Evolutionary conservation across 352 stramenopile species (phyloP).

Genomic region (Pythium oligandrum): DNA sequence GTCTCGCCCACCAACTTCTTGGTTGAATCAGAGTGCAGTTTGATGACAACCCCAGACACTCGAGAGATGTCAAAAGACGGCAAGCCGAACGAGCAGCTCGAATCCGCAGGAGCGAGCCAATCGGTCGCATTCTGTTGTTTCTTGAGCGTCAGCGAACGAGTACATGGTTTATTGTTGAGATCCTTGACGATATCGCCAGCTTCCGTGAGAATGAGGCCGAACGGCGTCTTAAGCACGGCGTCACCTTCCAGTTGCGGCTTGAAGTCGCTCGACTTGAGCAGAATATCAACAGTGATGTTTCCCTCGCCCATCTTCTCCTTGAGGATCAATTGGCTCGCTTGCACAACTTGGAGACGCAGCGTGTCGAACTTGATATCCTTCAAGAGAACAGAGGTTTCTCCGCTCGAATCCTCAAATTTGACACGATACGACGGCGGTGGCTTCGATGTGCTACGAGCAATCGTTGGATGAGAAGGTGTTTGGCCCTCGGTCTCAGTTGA

Average conservation of each 20-base stretch:
- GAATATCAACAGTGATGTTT: slow-evolving; percentile 33
- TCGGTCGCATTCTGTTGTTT: background rate
- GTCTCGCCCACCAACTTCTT: slow-evolving; percentile 30
- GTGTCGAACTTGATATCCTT: slow-evolving; percentile 43
- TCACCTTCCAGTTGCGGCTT: slow-evolving; percentile 15
- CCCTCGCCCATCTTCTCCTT: slow-evolving; percentile 23
- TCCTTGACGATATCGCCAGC: slow-evolving; percentile 43
- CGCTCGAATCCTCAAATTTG: slow-evolving; percentile 14
- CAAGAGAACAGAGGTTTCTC: slow-evolving; percentile 15
- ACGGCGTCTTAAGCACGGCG: slow-evolving; percentile 24
- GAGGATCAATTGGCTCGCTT: slow-evolving; percentile 45
- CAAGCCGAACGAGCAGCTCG: slow-evolving; percentile 18
- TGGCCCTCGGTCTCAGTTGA: no score
- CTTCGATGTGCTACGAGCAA: no score
- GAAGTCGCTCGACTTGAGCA: slow-evolving; percentile 51
- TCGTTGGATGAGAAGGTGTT: no score
- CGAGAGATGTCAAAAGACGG: slow-evolving; percentile 39
- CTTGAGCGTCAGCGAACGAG: background rate
- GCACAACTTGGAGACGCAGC: slow-evolving; percentile 34
- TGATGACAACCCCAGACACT: slow-evolving; percentile 30
- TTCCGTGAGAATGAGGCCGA: slow-evolving; percentile 32
- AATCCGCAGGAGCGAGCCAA: slow-evolving; percentile 2
- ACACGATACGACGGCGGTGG: background rate
- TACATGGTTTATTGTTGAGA: slow-evolving; percentile 17
- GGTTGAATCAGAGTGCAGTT: slow-evolving; percentile 22